A percentile compares a stretch with the other conserved stretches of the same genome.
These are phyloP conservation scores for Penicillium nordicum DNA, from an alignment of 2,329 filamentous ascomycete species.

Conservation along the genomic window DNA sequence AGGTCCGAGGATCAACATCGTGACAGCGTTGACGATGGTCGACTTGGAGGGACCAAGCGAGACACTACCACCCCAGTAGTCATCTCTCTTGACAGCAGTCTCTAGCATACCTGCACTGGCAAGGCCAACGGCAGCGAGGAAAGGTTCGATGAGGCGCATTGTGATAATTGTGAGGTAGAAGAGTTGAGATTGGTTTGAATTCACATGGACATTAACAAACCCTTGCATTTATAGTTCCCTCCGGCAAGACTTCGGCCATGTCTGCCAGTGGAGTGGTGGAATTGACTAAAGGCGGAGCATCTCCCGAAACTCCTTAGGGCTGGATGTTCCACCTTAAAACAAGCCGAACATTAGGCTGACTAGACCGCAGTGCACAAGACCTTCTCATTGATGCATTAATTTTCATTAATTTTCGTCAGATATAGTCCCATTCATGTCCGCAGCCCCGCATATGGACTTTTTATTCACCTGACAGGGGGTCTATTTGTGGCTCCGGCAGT, in stretches of 20 bases:
- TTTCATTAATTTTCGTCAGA: not conserved
- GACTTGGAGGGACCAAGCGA: conserved; percentile 40
- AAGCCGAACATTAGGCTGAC: not conserved
- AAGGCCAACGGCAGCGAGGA: conserved; percentile 7
- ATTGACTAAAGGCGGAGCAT: conserved; percentile 1
- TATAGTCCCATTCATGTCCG: not conserved
- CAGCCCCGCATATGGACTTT: not conserved
- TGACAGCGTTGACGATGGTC: conserved; percentile 40
- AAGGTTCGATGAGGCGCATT: conserved; percentile 9
- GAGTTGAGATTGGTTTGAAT: too few species aligned
- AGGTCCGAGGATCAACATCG: conserved; percentile 41
- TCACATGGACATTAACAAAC: not conserved
- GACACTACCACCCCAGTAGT: conserved; percentile 40
- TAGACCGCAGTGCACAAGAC: not conserved
- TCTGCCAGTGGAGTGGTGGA: not conserved
- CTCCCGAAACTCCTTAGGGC: not conserved
- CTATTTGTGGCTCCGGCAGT: not conserved
- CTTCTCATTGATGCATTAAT: conserved; percentile 11
- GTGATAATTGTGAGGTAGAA: not conserved
- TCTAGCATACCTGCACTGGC: conserved; percentile 17
- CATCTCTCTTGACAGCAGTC: conserved; percentile 29
- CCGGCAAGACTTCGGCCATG: not conserved
- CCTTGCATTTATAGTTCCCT: not conserved
- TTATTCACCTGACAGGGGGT: not conserved
- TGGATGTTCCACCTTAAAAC: conserved; percentile 12